Evolutionary conservation across 106 monocot genomes (phyloP), one percentile per base, ranked within the genome.

Genomic region (Acorus gramineus): DNA sequence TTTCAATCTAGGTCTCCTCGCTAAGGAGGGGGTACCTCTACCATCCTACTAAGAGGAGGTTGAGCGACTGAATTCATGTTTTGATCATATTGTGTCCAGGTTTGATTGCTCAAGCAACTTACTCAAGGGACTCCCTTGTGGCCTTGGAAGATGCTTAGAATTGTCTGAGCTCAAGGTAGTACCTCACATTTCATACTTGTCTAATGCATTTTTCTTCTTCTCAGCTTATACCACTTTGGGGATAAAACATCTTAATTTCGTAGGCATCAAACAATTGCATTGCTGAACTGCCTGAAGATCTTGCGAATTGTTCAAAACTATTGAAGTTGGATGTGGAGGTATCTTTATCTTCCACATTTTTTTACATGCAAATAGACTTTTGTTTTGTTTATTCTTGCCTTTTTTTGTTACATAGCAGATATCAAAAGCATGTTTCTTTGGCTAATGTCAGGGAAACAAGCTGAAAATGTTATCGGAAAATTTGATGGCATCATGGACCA

Each of bases 311-410:
- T 64, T 63, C 67, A 76, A 92, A 84, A 68, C 66, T 98, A 69
- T 51, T 77, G 61, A 98, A 91, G 71, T 54, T 98, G 51, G 83
- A 98, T 68, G 50, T 92, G n/a, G 96, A 98, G 88, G 96, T 98
- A 85, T 51, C 28, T 11, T 6, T 49, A 58, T 50, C 51, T 60
- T 57, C 48, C 53, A 44, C 59, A 11, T 67, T 7, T 50, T 1
- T 55, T 53, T 8, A 42, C 4, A 74, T 28, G 28, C 28, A 28
- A 28, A 28, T 3, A 56, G 55, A n/a, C 56, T 57, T 57, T 14
- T 12, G 0, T 28, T 14, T 50, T 3, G 6, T 51, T 65, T 65
- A 42, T 51, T 47, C 6, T 28, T 28, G 28, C 28, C 28, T 28
- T 28, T 28, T 28, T 28, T 28, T 28, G 28, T 28, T 28, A 28